Conservation (phyloP, 176 grass and related monocot genomes). For the Cenchrus fungigraminus region DNA sequence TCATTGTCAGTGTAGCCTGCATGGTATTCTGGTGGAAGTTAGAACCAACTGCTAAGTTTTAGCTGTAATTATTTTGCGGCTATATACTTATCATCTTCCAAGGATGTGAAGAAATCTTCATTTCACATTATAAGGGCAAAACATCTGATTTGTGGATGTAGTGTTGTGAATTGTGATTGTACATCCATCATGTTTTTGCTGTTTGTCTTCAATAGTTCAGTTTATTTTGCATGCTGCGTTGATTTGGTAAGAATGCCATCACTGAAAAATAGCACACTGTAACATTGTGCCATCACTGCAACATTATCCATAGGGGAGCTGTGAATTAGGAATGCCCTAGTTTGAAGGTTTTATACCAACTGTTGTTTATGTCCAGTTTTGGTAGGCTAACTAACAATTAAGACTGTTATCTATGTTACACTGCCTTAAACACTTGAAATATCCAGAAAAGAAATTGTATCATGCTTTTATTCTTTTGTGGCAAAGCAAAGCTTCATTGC, state of each 20-base stretch:
- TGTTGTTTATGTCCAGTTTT: conserved; percentile 17
- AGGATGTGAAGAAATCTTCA: neutral
- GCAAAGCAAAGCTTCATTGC: neutral
- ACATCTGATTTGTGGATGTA: conserved; percentile 27
- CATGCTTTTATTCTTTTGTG: neutral
- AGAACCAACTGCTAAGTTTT: neutral
- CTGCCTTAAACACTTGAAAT: conserved; percentile 9
- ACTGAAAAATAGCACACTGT: neutral
- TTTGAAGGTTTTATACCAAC: neutral
- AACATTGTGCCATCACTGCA: neutral
- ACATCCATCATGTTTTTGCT: neutral
- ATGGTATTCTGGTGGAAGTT: neutral
- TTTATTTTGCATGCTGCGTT: conserved; percentile 18
- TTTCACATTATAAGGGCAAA: neutral
- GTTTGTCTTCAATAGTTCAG: neutral
- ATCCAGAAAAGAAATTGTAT: neutral
- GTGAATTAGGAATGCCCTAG: neutral
- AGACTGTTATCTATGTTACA: neutral
- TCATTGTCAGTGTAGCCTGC: neutral
- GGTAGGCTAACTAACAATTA: neutral
- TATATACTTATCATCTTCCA: conserved; percentile 18
- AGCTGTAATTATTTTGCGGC: neutral
- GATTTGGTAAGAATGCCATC: conserved; percentile 14
- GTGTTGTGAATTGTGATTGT: neutral
- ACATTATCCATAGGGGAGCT: neutral